Percentiles rank a stretch among this genome's conserved stretches.
Evolutionary conservation across 2,329 filamentous ascomycete species (phyloP).

Genomic region (Penicillium sp.): DNA sequence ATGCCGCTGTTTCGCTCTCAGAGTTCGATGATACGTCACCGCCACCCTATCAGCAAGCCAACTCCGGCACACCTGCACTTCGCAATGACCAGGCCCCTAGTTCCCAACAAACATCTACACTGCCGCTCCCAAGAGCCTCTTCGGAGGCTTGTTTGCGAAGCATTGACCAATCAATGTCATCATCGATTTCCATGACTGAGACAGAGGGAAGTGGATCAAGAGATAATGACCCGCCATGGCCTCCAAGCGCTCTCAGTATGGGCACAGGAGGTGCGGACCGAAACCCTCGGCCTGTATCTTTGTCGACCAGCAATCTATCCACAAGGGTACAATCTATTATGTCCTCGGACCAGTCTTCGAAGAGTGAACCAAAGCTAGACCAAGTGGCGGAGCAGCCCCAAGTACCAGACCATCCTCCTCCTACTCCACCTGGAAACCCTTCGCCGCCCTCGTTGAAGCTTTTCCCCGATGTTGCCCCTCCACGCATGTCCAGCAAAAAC

Average conservation of each 20-base stretch:
- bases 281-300: neutral
- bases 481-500: constrained; percentile 32
- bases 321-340: neutral
- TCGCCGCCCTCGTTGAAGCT: constrained; percentile 29
- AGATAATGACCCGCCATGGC: constrained; percentile 8
- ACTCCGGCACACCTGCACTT: neutral
- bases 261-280: constrained; percentile 2
- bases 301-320: neutral
- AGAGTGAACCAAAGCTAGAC: constrained; percentile 5
- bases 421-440: constrained; percentile 12
- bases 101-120: constrained; percentile 6
- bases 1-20: constrained; percentile 31
- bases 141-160: constrained; percentile 1
- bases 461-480: constrained; percentile 35
- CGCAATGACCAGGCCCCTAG: neutral
- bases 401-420: constrained; percentile 7
- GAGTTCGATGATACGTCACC: constrained; percentile 24
- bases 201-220: constrained; percentile 7
- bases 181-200: constrained; percentile 8
- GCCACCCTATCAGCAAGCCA: constrained; percentile 19
- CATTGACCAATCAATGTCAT: constrained; percentile 1
- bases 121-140: constrained; percentile 3
- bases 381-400: neutral
- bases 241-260: constrained; percentile 10
- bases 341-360: neutral